A percentile compares a stretch with the other conserved stretches of the same genome.
Evolutionary conservation across 225 moss, liverwort and hornwort species (phyloP).

Genomic region (Thuidium tamariscinum): DNA sequence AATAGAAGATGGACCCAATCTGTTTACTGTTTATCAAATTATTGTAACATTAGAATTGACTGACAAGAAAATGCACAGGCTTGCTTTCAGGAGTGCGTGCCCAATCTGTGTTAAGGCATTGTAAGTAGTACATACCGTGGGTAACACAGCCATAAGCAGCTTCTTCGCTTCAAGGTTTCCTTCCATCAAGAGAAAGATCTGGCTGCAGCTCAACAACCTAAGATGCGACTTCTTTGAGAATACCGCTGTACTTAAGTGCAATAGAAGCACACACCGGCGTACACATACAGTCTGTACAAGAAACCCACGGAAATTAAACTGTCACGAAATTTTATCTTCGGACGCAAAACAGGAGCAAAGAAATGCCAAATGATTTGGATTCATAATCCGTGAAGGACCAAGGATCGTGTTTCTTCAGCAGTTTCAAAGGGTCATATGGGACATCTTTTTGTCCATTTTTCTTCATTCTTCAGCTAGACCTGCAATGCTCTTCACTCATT

Average conservation of each 20-base stretch:
- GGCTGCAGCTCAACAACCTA: slow-evolving; percentile 66
- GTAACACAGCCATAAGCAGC: slow-evolving; percentile 73
- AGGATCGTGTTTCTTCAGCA: neutral
- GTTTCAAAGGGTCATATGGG: neutral
- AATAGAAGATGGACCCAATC: neutral
- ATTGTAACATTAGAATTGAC: neutral
- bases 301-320: neutral
- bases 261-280: slow-evolving; percentile 68
- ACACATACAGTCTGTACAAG: slow-evolving; percentile 41
- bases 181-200: slow-evolving; percentile 75
- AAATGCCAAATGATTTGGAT: neutral
- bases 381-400: neutral
- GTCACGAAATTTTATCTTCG: neutral
- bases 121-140: slow-evolving; percentile 34
- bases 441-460: neutral
- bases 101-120: neutral
- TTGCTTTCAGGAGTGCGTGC: neutral
- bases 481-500: neutral
- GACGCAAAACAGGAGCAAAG: neutral
- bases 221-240: slow-evolving; percentile 83
- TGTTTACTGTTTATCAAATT: neutral
- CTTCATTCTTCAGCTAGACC: neutral
- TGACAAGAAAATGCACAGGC: neutral
- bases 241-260: slow-evolving; percentile 76
- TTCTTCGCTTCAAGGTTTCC: slow-evolving; percentile 72